Conservation (phyloP, 148 eudicot species). For the Talinum fruticosum region DNA sequence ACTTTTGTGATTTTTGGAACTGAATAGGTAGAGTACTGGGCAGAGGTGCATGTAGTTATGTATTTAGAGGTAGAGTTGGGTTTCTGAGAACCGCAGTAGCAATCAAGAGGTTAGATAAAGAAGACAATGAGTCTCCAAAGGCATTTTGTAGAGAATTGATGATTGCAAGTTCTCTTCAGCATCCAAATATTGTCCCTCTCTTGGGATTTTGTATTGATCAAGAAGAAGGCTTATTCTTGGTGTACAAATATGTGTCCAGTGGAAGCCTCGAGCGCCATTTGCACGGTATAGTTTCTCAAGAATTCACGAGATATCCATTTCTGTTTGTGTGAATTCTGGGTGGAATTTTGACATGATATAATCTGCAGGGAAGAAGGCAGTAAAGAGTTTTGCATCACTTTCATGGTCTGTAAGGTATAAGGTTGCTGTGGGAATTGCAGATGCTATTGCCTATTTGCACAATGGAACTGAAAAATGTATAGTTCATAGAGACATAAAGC, state of each 20-base stretch:
- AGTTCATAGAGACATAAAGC: slow-evolving; percentile 98
- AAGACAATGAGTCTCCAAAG: slow-evolving; percentile 86
- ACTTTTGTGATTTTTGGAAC: slow-evolving; percentile 11
- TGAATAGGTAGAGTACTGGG: slow-evolving; percentile 90
- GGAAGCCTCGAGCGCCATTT: slow-evolving; percentile 90
- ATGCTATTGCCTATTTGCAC: slow-evolving; percentile 83
- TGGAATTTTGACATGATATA: slow-evolving; percentile 10
- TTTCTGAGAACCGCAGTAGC: slow-evolving; percentile 75
- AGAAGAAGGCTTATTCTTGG: slow-evolving; percentile 88
- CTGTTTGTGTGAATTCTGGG: slow-evolving; percentile 2
- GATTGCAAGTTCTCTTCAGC: slow-evolving; percentile 91
- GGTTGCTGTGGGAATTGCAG: slow-evolving; percentile 85
- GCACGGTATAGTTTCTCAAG: slow-evolving; percentile 56
- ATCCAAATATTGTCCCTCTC: slow-evolving; percentile 79
- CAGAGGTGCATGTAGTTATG: slow-evolving; percentile 97
- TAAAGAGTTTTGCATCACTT: slow-evolving; percentile 66
- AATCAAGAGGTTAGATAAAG: slow-evolving; percentile 84
- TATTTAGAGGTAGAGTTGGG: slow-evolving; percentile 86
- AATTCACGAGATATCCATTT: not conserved
- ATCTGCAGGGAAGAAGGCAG: slow-evolving; percentile 62
- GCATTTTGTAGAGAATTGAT: slow-evolving; percentile 86
- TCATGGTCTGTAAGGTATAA: slow-evolving; percentile 86
- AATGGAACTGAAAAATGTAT: slow-evolving; percentile 91
- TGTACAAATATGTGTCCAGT: slow-evolving; percentile 91
- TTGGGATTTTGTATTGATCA: slow-evolving; percentile 93